Percentiles rank a stretch among this genome's conserved stretches.
These are phyloP conservation scores for Acanthamoeba healyi DNA, from an alignment of 208 protist species.

Conservation along the genomic window DNA sequence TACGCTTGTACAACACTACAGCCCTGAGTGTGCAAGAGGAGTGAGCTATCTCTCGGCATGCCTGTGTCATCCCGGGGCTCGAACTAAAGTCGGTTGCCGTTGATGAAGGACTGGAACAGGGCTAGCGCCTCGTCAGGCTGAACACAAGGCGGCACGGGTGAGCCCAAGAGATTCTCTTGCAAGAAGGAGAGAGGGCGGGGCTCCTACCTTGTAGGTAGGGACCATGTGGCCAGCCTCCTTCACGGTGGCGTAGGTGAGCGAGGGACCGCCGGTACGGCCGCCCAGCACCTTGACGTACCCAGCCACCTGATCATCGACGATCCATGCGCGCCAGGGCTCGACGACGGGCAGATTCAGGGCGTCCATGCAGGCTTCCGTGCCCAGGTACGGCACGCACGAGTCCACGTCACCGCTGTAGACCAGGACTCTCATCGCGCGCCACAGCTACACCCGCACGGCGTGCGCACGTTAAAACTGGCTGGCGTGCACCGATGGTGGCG, in stretches of 20 bases:
- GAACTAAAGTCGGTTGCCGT: not conserved
- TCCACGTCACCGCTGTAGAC: constrained; percentile 78
- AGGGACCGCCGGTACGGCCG: not conserved
- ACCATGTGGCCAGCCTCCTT: constrained; percentile 80
- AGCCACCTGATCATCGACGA: constrained; percentile 69
- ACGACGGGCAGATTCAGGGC: constrained; percentile 14
- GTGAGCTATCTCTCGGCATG: too few species aligned
- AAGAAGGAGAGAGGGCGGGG: not conserved
- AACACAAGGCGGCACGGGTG: not conserved
- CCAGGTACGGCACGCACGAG: constrained; percentile 76
- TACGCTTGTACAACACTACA: too few species aligned
- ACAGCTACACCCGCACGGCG: not conserved
- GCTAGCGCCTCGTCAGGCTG: constrained; percentile 34
- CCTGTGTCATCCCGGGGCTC: too few species aligned
- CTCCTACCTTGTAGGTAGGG: constrained; percentile 63
- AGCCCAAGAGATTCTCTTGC: not conserved
- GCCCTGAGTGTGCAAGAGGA: too few species aligned
- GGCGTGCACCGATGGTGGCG: not conserved
- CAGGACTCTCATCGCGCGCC: constrained; percentile 9
- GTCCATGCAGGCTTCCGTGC: constrained; percentile 59
- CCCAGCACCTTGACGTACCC: constrained; percentile 59
- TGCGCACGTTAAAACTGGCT: not conserved
- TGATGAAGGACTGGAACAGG: constrained; percentile 31
- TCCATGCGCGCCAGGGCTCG: constrained; percentile 20
- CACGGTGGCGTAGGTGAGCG: constrained; percentile 74